Conservation (phyloP, 108 stramenopile genomes). For the Chaetoceros tenuissimus region DNA sequence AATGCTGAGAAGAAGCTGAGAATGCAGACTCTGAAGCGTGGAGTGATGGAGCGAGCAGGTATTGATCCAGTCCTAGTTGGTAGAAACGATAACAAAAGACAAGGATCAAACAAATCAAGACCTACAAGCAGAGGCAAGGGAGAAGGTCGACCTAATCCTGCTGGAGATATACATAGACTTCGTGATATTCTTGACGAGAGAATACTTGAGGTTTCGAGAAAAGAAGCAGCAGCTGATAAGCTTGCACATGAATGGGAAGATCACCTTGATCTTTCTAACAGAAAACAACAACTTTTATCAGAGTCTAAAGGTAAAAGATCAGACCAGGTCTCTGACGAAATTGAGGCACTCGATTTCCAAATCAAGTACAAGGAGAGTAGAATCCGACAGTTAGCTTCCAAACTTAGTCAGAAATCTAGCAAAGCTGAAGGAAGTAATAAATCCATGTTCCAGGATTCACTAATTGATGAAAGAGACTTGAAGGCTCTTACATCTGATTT, state of each 20-base stretch:
- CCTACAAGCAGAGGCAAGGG: not conserved
- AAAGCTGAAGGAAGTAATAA: not conserved
- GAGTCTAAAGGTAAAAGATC: not conserved
- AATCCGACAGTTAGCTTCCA: constrained; percentile 43
- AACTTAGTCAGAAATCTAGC: constrained; percentile 22
- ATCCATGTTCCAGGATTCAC: constrained; percentile 8
- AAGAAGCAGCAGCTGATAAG: constrained; percentile 52
- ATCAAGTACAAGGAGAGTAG: constrained; percentile 49
- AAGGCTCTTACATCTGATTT: constrained; percentile 3
- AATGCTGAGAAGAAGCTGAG: constrained; percentile 56
- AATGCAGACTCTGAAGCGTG: constrained; percentile 43
- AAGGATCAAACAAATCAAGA: not conserved
- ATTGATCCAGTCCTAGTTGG: constrained; percentile 53
- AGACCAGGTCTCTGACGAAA: constrained; percentile 8
- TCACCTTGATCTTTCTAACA: constrained; percentile 34
- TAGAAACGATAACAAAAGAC: constrained; percentile 1
- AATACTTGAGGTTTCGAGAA: constrained; percentile 38
- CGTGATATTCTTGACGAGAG: constrained; percentile 49
- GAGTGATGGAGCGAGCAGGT: constrained; percentile 57
- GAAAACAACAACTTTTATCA: constrained; percentile 18
- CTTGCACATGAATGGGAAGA: constrained; percentile 66
- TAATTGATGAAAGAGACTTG: constrained; percentile 36
- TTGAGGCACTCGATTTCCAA: constrained; percentile 27
- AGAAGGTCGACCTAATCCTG: not conserved
- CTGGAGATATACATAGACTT: constrained; percentile 1